phyloP scores from a whole-genome alignment of 345 rosid genomes.

The Eucalyptus virginea region DNA sequence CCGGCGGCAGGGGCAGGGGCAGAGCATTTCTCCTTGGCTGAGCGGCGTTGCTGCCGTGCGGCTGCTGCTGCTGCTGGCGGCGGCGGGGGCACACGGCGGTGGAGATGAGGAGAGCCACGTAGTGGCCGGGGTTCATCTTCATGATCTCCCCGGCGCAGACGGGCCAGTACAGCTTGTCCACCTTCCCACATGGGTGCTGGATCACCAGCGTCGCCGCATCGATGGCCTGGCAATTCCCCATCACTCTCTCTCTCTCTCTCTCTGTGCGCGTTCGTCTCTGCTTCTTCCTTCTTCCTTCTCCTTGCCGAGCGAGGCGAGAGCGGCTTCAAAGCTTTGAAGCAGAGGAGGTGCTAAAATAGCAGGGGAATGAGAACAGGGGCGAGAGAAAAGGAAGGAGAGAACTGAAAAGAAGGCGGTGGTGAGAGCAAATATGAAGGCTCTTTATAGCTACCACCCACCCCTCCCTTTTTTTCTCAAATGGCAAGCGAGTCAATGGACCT shows the following conservation, averaged over 20 bases:
- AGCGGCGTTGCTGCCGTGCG: not conserved
- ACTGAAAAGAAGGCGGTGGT: not conserved
- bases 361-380: not conserved
- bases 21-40: not conserved
- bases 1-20: not conserved
- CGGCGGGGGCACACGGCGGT: conserved; percentile 33
- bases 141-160: conserved; percentile 58
- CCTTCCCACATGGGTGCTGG: conserved; percentile 74
- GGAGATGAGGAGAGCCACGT: conserved; percentile 86
- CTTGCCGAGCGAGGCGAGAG: not conserved
- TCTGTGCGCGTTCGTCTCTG: not conserved
- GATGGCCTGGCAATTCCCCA: conserved; percentile 94
- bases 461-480: not conserved
- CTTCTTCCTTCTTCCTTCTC: not conserved
- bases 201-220: conserved; percentile 72
- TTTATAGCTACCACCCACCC: conserved; percentile 31
- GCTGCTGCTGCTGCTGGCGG: not conserved
- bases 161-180: conserved; percentile 52
- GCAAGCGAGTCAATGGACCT: not conserved
- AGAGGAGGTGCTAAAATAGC: not conserved
- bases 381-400: not conserved
- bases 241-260: not conserved
- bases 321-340: not conserved
- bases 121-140: conserved; percentile 84
- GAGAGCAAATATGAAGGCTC: not conserved